phyloP scores from a whole-genome alignment of 805 yeast genomes.

The Teunomyces stri region DNA sequence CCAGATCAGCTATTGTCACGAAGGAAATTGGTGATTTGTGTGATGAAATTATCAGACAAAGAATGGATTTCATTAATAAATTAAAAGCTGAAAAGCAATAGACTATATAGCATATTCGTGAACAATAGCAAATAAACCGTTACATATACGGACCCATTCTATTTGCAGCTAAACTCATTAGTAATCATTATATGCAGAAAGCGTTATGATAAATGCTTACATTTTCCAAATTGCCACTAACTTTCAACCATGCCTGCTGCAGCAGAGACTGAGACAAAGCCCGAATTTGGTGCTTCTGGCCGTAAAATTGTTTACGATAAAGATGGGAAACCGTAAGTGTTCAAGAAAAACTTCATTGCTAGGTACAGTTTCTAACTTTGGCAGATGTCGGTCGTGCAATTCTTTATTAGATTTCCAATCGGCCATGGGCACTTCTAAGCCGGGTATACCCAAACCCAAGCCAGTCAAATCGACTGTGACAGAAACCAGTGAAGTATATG shows the following conservation, averaged over 20 bases:
- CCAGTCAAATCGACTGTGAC: slow-evolving; percentile 3
- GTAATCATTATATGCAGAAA: background rate
- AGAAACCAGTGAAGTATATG: slow-evolving; percentile 9
- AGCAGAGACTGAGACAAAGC: slow-evolving; percentile 17
- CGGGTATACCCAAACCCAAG: slow-evolving; percentile 6
- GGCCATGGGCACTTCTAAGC: slow-evolving; percentile 36
- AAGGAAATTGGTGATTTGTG: slow-evolving; percentile 69
- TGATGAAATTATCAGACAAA: slow-evolving; percentile 36
- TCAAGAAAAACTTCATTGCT: background rate
- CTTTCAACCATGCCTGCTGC: slow-evolving; percentile 1
- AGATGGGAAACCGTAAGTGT: slow-evolving; percentile 88
- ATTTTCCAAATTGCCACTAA: background rate
- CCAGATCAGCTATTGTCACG: slow-evolving; percentile 63
- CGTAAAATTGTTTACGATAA: slow-evolving; percentile 73
- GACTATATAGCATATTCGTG: background rate
- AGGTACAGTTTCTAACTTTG: background rate
- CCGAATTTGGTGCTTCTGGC: slow-evolving; percentile 58
- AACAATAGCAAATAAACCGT: too few relatives aligned
- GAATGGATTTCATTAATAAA: slow-evolving; percentile 12
- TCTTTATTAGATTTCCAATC: slow-evolving; percentile 73
- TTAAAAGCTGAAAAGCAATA: slow-evolving; percentile 4
- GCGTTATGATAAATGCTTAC: background rate
- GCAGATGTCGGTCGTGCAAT: slow-evolving; percentile 85
- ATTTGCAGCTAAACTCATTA: background rate
- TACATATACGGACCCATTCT: background rate